Base-by-base conservation (phyloP, 164 flowering plant species). In the Liriodendron chinense region DNA sequence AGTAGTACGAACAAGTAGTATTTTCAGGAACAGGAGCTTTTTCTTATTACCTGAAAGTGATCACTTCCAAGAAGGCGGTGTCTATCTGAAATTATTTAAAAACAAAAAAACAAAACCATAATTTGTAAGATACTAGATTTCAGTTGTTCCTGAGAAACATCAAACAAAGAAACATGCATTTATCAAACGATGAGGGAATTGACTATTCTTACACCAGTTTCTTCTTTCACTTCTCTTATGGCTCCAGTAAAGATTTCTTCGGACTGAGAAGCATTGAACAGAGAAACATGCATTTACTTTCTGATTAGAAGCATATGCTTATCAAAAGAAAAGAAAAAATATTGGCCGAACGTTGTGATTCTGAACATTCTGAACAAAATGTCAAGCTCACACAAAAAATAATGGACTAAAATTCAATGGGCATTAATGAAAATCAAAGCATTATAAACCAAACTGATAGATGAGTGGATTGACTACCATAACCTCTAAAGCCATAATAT, bases 201-300 rank as follows among this genome's bases (percentile, higher is more conserved):
- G 13, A 22, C 18, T 77, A 18, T 73, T 20, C 89, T 81, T 89
- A 90, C 92, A 16, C 92, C 92, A 65, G 94, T 90, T 86, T 90
- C 92, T 81, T 90, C 94, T 77, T 86, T 86, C 63, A 89, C 90
- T 84, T 89, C 94, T 84, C 94, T 82, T 56, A 84, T 75, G 24
- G 80, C 92, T 65, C 90, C 94, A 34, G 84, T 68, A 71, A 86
- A 90, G 21, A 89, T 61, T 70, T 89, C 91, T 81, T 90, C 94
- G 49, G 91, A 89, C 94, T 89, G 85, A 69, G 25, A 77, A 61
- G 12, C 47, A 72, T 49, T 48, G 68, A 49, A 72, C 66, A 43
- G 25, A 47, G 16, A 28, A 26, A 48, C 23, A 14, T 18, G 67
- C 5, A 12, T 3, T 48, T 61, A 69, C 61, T 69, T 69, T 69